A percentile compares a stretch with the other conserved stretches of the same genome.
Conservation (phyloP, 345 rosid genomes). For the Syzygium aqueum region DNA sequence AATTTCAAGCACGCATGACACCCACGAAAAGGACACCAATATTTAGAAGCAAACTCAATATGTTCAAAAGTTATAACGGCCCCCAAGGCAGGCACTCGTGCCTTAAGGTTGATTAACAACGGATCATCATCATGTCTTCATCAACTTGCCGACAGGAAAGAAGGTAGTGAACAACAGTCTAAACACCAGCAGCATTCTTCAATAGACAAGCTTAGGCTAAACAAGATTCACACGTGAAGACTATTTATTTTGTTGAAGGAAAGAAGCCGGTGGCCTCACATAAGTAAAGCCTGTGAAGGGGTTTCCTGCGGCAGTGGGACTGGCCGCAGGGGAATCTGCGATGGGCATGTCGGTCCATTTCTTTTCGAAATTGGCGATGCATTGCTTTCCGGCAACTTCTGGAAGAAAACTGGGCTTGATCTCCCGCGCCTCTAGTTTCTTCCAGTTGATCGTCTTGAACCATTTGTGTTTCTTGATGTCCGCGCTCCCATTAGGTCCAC, state of each 20-base stretch:
- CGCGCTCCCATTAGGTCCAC: constrained; percentile 54
- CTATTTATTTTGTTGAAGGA: neutral
- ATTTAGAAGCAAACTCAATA: neutral
- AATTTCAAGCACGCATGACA: neutral
- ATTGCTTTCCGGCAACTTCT: constrained; percentile 63
- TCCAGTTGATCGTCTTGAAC: constrained; percentile 85
- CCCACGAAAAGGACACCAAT: neutral
- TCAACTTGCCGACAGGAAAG: neutral
- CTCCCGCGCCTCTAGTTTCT: constrained; percentile 67
- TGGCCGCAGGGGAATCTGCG: constrained; percentile 66
- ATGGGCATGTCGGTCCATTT: constrained; percentile 86
- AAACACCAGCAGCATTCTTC: neutral
- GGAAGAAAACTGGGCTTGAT: constrained; percentile 84
- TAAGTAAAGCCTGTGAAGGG: constrained; percentile 66
- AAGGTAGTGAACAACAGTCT: neutral
- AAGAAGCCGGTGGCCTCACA: constrained; percentile 57
- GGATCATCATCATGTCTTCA: neutral
- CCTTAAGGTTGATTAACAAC: neutral
- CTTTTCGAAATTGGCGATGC: constrained; percentile 85
- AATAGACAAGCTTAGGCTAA: neutral
- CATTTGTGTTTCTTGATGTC: constrained; percentile 81
- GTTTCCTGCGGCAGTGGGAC: constrained; percentile 51
- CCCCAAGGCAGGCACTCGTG: neutral
- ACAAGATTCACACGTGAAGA: neutral
- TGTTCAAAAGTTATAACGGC: neutral